A percentile compares a stretch with the other conserved stretches of the same genome.
These are phyloP conservation scores for Fusarium sp. DNA, from an alignment of 2,329 filamentous ascomycete genomes.

Conservation along the genomic window DNA sequence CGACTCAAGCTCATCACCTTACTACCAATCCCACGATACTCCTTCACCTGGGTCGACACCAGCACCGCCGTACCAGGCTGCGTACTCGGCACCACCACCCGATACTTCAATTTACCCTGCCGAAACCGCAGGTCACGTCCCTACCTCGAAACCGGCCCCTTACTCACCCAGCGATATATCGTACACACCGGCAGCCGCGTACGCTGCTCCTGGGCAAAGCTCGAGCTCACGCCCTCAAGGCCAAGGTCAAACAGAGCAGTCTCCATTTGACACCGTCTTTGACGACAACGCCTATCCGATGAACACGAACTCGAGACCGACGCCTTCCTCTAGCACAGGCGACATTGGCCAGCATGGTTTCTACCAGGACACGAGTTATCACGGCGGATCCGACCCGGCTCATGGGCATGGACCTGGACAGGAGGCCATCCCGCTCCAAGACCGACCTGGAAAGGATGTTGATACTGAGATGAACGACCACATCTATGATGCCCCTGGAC, in stretches of 20 bases:
- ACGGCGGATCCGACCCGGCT: conserved; percentile 53
- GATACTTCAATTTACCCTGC: conserved; percentile 34
- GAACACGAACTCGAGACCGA: conserved; percentile 54
- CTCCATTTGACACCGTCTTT: conserved; percentile 74
- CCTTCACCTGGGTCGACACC: conserved; percentile 54
- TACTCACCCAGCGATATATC: conserved; percentile 36
- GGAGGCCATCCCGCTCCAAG: conserved; percentile 69
- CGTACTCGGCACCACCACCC: conserved; percentile 32
- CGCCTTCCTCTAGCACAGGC: conserved; percentile 50
- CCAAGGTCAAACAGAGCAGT: conserved; percentile 50
- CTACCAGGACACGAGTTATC: conserved; percentile 68
- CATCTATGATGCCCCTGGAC: conserved; percentile 66
- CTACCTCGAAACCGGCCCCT: conserved; percentile 33
- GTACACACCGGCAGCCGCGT: conserved; percentile 35
- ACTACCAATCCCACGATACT: conserved; percentile 52
- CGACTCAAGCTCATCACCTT: conserved; percentile 53
- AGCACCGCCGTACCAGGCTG: conserved; percentile 50
- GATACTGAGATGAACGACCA: conserved; percentile 64
- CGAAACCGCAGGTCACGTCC: conserved; percentile 26
- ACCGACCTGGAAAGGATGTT: conserved; percentile 56
- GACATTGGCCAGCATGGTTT: conserved; percentile 51
- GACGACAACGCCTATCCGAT: conserved; percentile 74
- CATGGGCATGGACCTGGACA: conserved; percentile 51
- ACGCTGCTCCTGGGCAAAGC: conserved; percentile 42
- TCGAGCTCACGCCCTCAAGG: conserved; percentile 28